phyloP scores from a whole-genome alignment of 1,284 basidiomycete species.

The Taiwanofungus camphoratus region DNA sequence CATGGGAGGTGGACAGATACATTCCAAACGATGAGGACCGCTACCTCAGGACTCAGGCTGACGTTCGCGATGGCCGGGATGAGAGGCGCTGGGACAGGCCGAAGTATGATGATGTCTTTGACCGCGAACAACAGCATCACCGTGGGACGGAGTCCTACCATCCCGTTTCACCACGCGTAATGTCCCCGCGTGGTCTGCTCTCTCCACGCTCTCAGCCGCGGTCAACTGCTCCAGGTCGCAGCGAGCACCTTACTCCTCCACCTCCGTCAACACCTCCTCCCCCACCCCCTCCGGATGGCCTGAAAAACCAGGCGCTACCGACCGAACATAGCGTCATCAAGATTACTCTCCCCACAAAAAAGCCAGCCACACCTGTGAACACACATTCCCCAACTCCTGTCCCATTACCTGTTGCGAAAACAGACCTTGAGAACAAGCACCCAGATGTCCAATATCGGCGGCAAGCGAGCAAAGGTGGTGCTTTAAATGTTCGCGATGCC shows the following conservation, averaged over 20 bases:
- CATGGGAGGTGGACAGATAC: background rate
- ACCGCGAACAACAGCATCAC: no score
- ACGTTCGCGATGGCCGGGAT: no score
- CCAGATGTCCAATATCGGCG: background rate
- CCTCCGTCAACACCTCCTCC: conserved; percentile 31
- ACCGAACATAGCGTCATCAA: conserved; percentile 31
- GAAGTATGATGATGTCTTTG: no score
- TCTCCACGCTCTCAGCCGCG: conserved; percentile 23
- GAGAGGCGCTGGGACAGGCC: no score
- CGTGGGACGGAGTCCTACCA: no score
- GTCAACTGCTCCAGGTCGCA: conserved; percentile 6
- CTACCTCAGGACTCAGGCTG: no score
- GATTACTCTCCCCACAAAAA: conserved; percentile 29
- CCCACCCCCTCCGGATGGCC: conserved; percentile 11
- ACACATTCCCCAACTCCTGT: conserved; percentile 40
- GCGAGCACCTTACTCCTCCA: conserved; percentile 29
- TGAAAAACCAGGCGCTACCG: conserved; percentile 31
- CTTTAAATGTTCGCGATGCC: conserved; percentile 1
- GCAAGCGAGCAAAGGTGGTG: no score
- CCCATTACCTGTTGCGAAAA: conserved; percentile 10
- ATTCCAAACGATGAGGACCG: background rate
- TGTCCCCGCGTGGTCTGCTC: conserved; percentile 13
- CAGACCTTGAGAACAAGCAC: background rate
- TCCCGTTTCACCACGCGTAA: conserved; percentile 16
- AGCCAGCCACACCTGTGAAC: conserved; percentile 40